Evolutionary conservation across 2,329 filamentous ascomycete species (phyloP).

Genomic region (Monilinia fructigena): DNA sequence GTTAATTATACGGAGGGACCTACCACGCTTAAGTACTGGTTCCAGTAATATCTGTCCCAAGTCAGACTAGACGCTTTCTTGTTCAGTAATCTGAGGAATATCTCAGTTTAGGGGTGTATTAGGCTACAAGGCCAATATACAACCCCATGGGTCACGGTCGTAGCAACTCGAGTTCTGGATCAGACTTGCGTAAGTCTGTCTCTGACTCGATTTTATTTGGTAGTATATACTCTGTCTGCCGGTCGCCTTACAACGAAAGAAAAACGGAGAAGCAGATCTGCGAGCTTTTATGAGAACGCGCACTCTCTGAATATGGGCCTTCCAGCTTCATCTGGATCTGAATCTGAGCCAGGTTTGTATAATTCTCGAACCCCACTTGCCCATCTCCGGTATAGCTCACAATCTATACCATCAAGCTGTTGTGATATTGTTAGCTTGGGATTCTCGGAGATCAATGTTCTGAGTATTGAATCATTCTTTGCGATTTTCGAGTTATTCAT

Average conservation of each 20-base stretch:
- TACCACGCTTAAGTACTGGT: conserved; percentile 32
- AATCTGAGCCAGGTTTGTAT: neutral
- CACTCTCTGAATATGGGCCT: too few relatives aligned
- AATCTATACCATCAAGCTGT: neutral
- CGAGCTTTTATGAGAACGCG: neutral
- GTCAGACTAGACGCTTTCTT: conserved; percentile 28
- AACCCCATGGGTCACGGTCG: neutral
- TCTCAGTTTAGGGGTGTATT: neutral
- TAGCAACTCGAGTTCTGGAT: neutral
- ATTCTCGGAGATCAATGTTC: neutral
- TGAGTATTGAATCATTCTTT: neutral
- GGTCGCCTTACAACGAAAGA: neutral
- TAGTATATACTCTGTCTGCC: neutral
- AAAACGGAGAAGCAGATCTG: neutral
- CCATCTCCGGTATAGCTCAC: neutral
- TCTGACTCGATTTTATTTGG: too few relatives aligned
- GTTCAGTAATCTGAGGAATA: too few relatives aligned
- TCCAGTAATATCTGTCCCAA: conserved; percentile 21
- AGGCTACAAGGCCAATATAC: neutral
- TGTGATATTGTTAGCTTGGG: neutral
- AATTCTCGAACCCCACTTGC: neutral
- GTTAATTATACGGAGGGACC: conserved; percentile 35
- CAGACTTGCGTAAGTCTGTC: neutral
- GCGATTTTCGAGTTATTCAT: neutral
- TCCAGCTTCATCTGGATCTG: too few relatives aligned